phyloP scores from a whole-genome alignment of 352 stramenopile genomes.

The Phytophthora brassicae region DNA sequence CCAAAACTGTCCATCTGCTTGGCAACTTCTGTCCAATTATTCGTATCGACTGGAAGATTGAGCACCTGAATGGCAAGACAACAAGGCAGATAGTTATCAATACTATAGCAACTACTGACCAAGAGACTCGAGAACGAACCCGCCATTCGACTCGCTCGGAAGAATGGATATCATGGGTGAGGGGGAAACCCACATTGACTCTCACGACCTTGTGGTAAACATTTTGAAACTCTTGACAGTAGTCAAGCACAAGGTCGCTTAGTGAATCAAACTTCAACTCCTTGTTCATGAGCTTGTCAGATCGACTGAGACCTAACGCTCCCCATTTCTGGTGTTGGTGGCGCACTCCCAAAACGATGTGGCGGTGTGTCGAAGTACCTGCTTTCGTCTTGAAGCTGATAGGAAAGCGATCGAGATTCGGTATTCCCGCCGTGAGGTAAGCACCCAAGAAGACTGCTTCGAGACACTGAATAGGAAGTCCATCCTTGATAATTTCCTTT shows the following conservation, averaged over 20 bases:
- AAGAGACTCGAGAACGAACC: constrained; percentile 32
- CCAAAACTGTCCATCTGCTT: constrained; percentile 69
- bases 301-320: constrained; percentile 80
- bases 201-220: constrained; percentile 73
- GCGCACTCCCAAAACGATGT: constrained; percentile 79
- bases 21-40: constrained; percentile 50
- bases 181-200: constrained; percentile 84
- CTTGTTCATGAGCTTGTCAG: constrained; percentile 85
- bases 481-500: constrained; percentile 83
- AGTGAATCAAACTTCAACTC: constrained; percentile 81
- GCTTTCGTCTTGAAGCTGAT: constrained; percentile 86
- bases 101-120: neutral
- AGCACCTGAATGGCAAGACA: constrained; percentile 46
- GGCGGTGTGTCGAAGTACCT: constrained; percentile 62
- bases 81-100: neutral
- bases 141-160: constrained; percentile 88
- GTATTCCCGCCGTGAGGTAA: constrained; percentile 73
- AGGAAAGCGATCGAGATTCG: constrained; percentile 76
- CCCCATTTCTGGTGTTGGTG: constrained; percentile 84
- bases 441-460: constrained; percentile 85
- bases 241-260: constrained; percentile 76
- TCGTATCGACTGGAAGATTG: constrained; percentile 55
- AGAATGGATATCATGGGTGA: constrained; percentile 86
- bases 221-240: constrained; percentile 56
- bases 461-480: constrained; percentile 88